Base-by-base conservation (phyloP, 202 grass and related monocot species). In the Panicum virgatum region DNA sequence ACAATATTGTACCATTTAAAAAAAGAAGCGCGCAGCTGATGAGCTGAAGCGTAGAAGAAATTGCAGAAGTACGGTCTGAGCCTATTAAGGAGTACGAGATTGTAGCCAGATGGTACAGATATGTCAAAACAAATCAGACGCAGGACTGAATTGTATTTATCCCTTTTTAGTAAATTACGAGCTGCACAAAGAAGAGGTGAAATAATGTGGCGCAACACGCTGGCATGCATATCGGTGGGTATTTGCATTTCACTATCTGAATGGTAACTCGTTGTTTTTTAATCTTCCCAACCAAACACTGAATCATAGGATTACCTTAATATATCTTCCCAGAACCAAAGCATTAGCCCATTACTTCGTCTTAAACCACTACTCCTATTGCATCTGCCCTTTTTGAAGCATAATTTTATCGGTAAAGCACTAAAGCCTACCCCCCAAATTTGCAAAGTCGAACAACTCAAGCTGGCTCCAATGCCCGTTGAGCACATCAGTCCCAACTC, bases 21-120 rank as follows among this genome's bases (percentile, higher is more conserved):
- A 57, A 57, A 76, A 73, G 30, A 85, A 72, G 65, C 3, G 5
- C 40, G 1, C 22, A 42, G 29, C 57, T 60, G 57, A 27, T 60
- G 25, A 60, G n/a, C 19, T 36, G 23, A 9, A n/a, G 27, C 6
- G 14, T 84, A 50, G 27, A 66, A 7, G 14, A 5, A 59, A 66
- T 66, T 13, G 54, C 65, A 72, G 16, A 85, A 65, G 22, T 42
- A 83, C 58, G 32, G 83, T 48, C 40, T 34, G 3, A 34, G 32
- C 32, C 32, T 30, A 30, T 30, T 30, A 30, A 30, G 32, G 58
- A 59, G 25, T 50, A 45, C 69, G 13, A 56, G 3, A 60, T 78
- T 66, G 37, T 39, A 67, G 14, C 48, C 16, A 78, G 48, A 80
- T 64, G 39, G 42, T 70, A 77, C 27, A 65, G 3, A 66, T 20